A percentile compares a stretch with the other conserved stretches of the same genome.
Conservation (phyloP, 495 filamentous ascomycete species). For the Chlorociboria aeruginascens region DNA sequence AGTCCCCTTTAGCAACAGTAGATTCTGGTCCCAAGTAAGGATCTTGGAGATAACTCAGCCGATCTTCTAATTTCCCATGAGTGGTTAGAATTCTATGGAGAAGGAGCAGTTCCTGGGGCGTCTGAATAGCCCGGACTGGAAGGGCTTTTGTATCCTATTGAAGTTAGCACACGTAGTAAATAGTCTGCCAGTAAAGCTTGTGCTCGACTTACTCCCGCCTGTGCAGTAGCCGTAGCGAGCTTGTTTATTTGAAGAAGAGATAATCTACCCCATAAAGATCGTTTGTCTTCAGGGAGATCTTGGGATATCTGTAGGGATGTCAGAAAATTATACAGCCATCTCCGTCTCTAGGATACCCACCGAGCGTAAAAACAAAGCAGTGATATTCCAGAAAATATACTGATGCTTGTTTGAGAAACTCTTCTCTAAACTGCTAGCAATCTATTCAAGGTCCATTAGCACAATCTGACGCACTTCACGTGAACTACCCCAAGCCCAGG, state of each 20-base stretch:
- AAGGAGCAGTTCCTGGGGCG: conserved; percentile 18
- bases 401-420: conserved; percentile 15
- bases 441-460: conserved; percentile 2
- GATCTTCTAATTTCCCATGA: not conserved
- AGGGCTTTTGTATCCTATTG: conserved; percentile 8
- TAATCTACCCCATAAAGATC: conserved; percentile 12
- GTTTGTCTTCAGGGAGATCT: conserved; percentile 13
- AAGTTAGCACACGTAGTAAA: not conserved
- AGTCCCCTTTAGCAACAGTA: conserved; percentile 17
- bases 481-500: too few relatives aligned
- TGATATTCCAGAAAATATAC: conserved; percentile 20
- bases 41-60: conserved; percentile 16
- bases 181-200: not conserved
- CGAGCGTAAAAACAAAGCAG: conserved; percentile 16
- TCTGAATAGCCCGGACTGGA: conserved; percentile 16
- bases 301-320: conserved; percentile 1
- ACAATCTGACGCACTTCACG: not conserved
- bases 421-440: conserved; percentile 20
- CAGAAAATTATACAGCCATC: not conserved
- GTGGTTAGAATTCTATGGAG: conserved; percentile 14
- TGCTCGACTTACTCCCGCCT: conserved; percentile 7
- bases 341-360: conserved; percentile 1
- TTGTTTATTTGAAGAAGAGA: conserved; percentile 15
- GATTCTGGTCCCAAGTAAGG: conserved; percentile 17
- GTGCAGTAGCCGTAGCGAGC: conserved; percentile 10